phyloP scores from a whole-genome alignment of 2,329 filamentous ascomycete species.

The Exophiala oligosperma region DNA sequence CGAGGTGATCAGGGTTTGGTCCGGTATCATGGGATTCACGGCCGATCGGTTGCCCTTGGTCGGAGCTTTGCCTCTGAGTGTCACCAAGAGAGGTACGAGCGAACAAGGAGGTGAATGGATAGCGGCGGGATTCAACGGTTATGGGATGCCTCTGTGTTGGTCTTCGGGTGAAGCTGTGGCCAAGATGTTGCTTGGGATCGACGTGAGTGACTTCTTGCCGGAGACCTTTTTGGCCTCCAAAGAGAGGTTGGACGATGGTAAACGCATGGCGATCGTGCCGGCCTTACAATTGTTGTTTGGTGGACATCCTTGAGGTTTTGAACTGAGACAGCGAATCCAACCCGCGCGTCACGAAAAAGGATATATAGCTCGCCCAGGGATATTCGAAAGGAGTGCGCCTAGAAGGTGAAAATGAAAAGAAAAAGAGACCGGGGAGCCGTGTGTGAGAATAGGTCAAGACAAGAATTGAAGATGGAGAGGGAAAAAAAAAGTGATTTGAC shows the following conservation, averaged over 20 bases:
- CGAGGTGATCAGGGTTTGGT: conserved; percentile 31
- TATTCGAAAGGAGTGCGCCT: too few species aligned
- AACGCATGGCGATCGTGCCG: conserved; percentile 4
- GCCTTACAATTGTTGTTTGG: not conserved
- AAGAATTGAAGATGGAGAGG: too few species aligned
- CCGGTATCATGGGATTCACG: conserved; percentile 35
- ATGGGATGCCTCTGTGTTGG: conserved; percentile 34
- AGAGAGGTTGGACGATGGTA: conserved; percentile 1
- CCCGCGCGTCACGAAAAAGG: too few species aligned
- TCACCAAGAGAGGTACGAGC: conserved; percentile 14
- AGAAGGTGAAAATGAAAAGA: too few species aligned
- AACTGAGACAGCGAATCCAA: too few species aligned
- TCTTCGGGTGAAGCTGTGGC: conserved; percentile 30
- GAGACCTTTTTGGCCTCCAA: conserved; percentile 5
- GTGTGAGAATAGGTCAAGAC: too few species aligned
- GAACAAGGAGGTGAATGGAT: conserved; percentile 32
- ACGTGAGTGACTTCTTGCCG: conserved; percentile 5
- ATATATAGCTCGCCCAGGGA: too few species aligned
- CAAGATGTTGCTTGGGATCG: conserved; percentile 18
- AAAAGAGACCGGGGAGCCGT: too few species aligned
- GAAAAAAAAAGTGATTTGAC: too few species aligned
- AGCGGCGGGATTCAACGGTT: conserved; percentile 33
- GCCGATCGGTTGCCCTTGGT: conserved; percentile 33
- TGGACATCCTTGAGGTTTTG: not conserved
- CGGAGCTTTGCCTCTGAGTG: conserved; percentile 22